Evolutionary conservation across 495 filamentous ascomycete species (phyloP).

Genomic region (Neurospora sp.): DNA sequence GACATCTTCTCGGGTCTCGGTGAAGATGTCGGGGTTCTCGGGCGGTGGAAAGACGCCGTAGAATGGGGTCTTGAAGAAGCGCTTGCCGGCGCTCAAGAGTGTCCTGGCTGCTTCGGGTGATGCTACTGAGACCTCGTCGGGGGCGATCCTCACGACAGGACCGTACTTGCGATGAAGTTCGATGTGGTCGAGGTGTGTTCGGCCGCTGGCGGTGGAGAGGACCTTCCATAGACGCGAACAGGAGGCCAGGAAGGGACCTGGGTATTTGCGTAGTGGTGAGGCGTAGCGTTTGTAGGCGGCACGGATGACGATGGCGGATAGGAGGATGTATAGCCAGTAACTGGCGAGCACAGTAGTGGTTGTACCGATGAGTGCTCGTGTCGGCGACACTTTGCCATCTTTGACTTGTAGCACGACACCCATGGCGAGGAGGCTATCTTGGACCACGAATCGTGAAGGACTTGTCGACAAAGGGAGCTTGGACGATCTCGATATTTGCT

Average conservation of each 20-base stretch:
- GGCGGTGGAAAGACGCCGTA: conserved; percentile 46
- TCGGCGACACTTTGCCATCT: conserved; percentile 18
- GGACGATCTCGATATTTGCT: conserved; percentile 1
- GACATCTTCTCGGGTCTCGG: conserved; percentile 42
- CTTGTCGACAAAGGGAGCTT: neutral
- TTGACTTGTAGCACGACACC: conserved; percentile 19
- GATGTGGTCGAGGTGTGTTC: conserved; percentile 36
- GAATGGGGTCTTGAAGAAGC: conserved; percentile 47
- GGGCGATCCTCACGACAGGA: conserved; percentile 44
- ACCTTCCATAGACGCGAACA: conserved; percentile 38
- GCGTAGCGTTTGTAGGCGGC: conserved; percentile 31
- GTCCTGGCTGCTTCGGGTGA: conserved; percentile 40
- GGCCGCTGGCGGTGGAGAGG: conserved; percentile 22
- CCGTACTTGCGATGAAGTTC: conserved; percentile 43
- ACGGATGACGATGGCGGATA: conserved; percentile 21
- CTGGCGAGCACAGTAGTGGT: conserved; percentile 18
- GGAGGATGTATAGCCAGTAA: conserved; percentile 28
- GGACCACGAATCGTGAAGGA: neutral
- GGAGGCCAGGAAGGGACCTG: conserved; percentile 41
- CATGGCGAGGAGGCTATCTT: conserved; percentile 9
- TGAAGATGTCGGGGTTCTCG: conserved; percentile 52
- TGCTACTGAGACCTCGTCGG: conserved; percentile 45
- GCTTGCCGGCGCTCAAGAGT: conserved; percentile 39
- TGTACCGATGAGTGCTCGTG: conserved; percentile 18
- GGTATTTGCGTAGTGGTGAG: conserved; percentile 37